Evolutionary conservation across 805 yeast species (phyloP), one percentile per base, ranked within the genome.

Genomic region (Yamadazyma olivae): DNA sequence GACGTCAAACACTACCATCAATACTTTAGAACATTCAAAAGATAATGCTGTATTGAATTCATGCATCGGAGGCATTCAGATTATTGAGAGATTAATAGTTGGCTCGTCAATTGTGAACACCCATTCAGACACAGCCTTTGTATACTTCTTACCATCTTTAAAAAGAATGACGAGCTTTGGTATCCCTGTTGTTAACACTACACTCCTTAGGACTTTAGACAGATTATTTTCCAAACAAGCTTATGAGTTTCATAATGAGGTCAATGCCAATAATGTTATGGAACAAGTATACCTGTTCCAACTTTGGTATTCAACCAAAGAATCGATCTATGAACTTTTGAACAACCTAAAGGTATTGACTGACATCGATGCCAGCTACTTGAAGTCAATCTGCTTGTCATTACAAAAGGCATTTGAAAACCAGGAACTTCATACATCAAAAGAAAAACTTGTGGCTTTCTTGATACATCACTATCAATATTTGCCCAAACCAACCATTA

Each of bases 271-370:
- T 20, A 30, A 33, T 17, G 27, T 35, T 4, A 38, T 34, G 36
- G 42, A 37, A 13, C 41, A 33, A 16, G 28, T 70, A 5, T 55
- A 69, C 10, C 70, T 69, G 8, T 64, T 65, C 41, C 62, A 57
- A 16, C 38, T 54, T 4, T 73, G 77, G 77, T 66, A 61, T 34
- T 50, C 69, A 0, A 45, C 60, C 12, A 50, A 58, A 0, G 41
- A 44, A 13, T 69, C 78, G 4, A 63, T 77, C 2, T 65, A 67
- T 29, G 68, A 57, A 28, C 53, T 70, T 1, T 46, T 68, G n/a
- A 46, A 46, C 10, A 35, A 41, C 8, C 26, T 62, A 7, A 46
- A 48, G 20, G 35, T 62, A 2, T 42, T 44, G 28, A 47, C 57
- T 19, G 52, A 52, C 4, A 57, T 56, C 32, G 63, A 62, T 34